Evolutionary conservation across 495 filamentous ascomycete genomes (phyloP).

Genomic region (Elasticomyces elasticus): DNA sequence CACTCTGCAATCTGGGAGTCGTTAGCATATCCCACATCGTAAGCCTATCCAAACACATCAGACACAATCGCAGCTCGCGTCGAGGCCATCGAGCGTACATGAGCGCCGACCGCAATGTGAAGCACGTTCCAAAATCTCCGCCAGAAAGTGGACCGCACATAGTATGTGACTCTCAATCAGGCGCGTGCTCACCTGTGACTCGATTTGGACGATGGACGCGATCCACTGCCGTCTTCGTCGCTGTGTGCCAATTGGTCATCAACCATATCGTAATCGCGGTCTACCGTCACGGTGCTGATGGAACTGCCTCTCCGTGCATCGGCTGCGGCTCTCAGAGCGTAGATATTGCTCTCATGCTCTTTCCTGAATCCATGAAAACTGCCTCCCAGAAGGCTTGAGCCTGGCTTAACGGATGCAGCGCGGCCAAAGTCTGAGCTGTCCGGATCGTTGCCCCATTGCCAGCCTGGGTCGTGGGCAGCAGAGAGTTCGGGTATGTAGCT

Average conservation of each 20-base stretch:
- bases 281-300: constrained; percentile 28
- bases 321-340: constrained; percentile 26
- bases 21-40: too few relatives aligned
- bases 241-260: constrained; percentile 25
- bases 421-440: constrained; percentile 18
- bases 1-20: constrained; percentile 46
- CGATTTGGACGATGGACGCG: constrained; percentile 7
- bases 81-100: neutral
- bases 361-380: constrained; percentile 34
- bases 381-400: constrained; percentile 46
- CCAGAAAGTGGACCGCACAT: too few relatives aligned
- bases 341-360: constrained; percentile 38
- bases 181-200: constrained; percentile 4
- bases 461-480: constrained; percentile 49
- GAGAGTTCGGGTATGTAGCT: constrained; percentile 44
- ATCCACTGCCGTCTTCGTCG: constrained; percentile 39
- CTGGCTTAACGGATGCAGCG: constrained; percentile 33
- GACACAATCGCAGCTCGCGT: constrained; percentile 10
- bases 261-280: constrained; percentile 16
- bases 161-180: neutral
- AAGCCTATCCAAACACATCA: too few relatives aligned
- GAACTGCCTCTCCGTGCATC: constrained; percentile 30
- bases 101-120: neutral
- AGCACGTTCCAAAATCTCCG: too few relatives aligned
- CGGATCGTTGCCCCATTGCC: constrained; percentile 45